Base-by-base conservation (phyloP, 108 stramenopile species). In the Nitzschia sp. region DNA sequence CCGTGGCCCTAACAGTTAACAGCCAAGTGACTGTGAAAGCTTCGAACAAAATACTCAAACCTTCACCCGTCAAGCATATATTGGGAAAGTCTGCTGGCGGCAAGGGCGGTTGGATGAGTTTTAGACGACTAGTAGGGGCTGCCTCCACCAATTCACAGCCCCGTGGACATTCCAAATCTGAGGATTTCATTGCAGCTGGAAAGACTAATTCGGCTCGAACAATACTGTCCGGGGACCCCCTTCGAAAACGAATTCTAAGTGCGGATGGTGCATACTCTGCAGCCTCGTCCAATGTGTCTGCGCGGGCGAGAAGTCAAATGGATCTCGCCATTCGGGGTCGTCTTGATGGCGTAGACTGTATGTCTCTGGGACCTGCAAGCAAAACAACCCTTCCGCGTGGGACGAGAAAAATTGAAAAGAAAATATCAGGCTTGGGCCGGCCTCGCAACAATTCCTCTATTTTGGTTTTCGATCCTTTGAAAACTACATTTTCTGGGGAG, bases 261-360 rank as follows among this genome's bases (percentile, higher is more conserved):
- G 71, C 53, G 17, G 63, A 65, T 52, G 19, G n/a, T 8, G 45
- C 53, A 1, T 31, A 36, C 6, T 48, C 48, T 22, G 41, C 5
- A 13, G 9, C 60, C 22, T 4, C 44, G 17, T n/a, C 29, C 2
- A 32, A 1, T 3, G 0, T 41, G 25, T 8, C 60, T 8, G 60
- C 38, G 6, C 28, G 60, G 33, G 41, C 26, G 16, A 38, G 19
- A 22, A 44, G 34, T 0, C 41, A 67, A 3, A 30, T 75, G 4
- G 84, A 85, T 68, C 67, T 73, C 15, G 81, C 80, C 34, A 73
- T 85, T 33, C 55, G 68, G 25, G 80, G 84, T 2, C 69, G 80
- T 0, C 47, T 79, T n/a, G 80, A 85, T 73, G 84, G 84, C 25
- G 47, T 85, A 13, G 84, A 85, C 58, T 22, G 66, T n/a, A 45